Evolutionary conservation across 169 alveolate genomes (phyloP), one percentile per base, ranked within the genome.

Genomic region (Eimeria falciformis): DNA sequence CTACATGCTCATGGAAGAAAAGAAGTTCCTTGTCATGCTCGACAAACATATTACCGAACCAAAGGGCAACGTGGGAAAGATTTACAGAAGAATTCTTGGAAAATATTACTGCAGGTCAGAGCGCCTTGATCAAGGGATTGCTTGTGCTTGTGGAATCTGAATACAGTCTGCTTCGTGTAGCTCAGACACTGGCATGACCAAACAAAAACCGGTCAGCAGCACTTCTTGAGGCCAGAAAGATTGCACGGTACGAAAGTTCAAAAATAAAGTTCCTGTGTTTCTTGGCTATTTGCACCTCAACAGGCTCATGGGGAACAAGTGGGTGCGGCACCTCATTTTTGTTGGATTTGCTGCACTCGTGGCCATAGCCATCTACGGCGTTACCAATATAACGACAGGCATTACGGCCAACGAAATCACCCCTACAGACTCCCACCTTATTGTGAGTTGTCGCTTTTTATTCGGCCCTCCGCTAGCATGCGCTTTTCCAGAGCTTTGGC

Each of bases 341-440:
- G 47, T 94, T 1, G 65, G 71, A 5, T 94, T 94, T 86, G 83
- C 93, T 66, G 62, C 87, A 11, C 77, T 94, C 29, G 77, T 92
- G 7, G 93, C 89, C 21, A 58, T 94, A 17, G 86, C 96, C n/a
- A 91, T 94, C 65, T 92, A 92, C 91, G 96, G 96, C 33, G 78
- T 92, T 40, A 92, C 94, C 29, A 89, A 68, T 29, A 92, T 94
- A 89, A 92, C 87, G 68, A 87, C 94, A 45, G 96, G 96, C n/a
- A 58, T 94, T 21, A 93, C 91, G 2, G 90, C 93, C 5, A 81
- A 91, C 50, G 96, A 94, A 29, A 75, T 94, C n/a, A 66, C 95
- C 18, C 96, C 96, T 6, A 82, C 89, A 7, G 62, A 92, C 33
- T 83, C 95, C 6, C 93, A 94, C 79, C 91, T 94, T 12, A 62